These are phyloP conservation scores for Blastosporella zonata DNA, from an alignment of 1,284 basidiomycete species.

Conservation along the genomic window DNA sequence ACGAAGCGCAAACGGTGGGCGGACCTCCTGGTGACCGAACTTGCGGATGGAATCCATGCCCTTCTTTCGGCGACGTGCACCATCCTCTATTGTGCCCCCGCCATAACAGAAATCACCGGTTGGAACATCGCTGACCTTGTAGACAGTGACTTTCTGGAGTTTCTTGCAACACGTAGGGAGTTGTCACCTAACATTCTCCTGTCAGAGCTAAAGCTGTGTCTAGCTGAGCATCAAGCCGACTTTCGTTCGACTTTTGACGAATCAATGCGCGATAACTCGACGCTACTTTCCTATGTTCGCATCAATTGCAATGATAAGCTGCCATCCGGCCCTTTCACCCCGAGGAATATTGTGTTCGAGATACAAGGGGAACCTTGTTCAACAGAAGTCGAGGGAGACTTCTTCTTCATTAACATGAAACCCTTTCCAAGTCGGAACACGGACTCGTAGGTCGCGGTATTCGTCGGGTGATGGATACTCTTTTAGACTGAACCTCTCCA, in stretches of 20 bases:
- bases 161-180: slow-evolving; percentile 57
- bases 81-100: slow-evolving; percentile 71
- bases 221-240: slow-evolving; percentile 59
- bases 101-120: slow-evolving; percentile 68
- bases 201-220: slow-evolving; percentile 13
- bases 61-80: slow-evolving; percentile 59
- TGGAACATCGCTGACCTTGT: slow-evolving; percentile 74
- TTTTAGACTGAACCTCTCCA: slow-evolving; percentile 15
- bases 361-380: slow-evolving; percentile 67
- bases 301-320: slow-evolving; percentile 46
- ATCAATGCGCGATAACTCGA: slow-evolving; percentile 43
- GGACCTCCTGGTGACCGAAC: slow-evolving; percentile 75
- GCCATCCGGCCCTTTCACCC: slow-evolving; percentile 18
- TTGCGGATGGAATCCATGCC: slow-evolving; percentile 70
- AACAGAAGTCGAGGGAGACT: slow-evolving; percentile 40
- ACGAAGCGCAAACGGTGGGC: slow-evolving; percentile 85
- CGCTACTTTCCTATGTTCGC: slow-evolving; percentile 62
- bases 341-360: slow-evolving; percentile 66
- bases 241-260: slow-evolving; percentile 59
- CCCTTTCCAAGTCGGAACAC: slow-evolving; percentile 74
- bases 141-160: slow-evolving; percentile 60
- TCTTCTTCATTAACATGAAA: slow-evolving; percentile 71
- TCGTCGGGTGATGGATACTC: background rate
- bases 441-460: slow-evolving; percentile 50
- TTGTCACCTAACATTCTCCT: slow-evolving; percentile 10